Percentiles rank a stretch among this genome's conserved stretches.
Conservation (phyloP, 805 yeast species). For the Geotrichum ghanense region DNA sequence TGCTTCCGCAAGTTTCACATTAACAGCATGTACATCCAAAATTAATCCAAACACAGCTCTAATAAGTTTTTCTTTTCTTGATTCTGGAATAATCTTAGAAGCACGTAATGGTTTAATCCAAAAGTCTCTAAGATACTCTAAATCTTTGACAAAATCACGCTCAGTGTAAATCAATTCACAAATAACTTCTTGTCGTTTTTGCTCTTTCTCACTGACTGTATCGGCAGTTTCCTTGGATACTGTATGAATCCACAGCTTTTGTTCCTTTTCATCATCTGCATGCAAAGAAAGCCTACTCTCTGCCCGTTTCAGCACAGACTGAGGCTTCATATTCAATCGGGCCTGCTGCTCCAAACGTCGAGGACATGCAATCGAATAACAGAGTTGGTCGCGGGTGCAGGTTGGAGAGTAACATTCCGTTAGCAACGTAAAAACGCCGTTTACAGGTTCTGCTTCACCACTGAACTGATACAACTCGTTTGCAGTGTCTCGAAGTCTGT, state of each 20-base stretch:
- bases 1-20: conserved; percentile 79
- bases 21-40: conserved; percentile 73
- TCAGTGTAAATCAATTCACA: conserved; percentile 91
- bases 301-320: conserved; percentile 72
- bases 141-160: conserved; percentile 87
- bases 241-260: conserved; percentile 86
- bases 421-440: conserved; percentile 85
- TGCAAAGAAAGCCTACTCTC: conserved; percentile 57
- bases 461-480: conserved; percentile 77
- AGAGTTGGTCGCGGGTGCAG: conserved; percentile 74
- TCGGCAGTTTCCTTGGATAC: conserved; percentile 75
- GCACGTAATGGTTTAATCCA: conserved; percentile 88
- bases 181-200: conserved; percentile 88
- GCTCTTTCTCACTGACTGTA: conserved; percentile 68
- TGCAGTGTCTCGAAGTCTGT: conserved; percentile 76
- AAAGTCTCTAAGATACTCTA: conserved; percentile 85
- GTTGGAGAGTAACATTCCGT: conserved; percentile 97
- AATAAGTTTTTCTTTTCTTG: conserved; percentile 82
- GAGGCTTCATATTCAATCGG: conserved; percentile 74
- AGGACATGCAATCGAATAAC: conserved; percentile 96
- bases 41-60: conserved; percentile 87
- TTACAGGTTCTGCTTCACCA: conserved; percentile 33
- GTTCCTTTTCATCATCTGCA: conserved; percentile 62
- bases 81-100: conserved; percentile 76
- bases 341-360: conserved; percentile 93